phyloP scores from a whole-genome alignment of 805 yeast genomes.

The Tetrapisispora pingtungensis region DNA sequence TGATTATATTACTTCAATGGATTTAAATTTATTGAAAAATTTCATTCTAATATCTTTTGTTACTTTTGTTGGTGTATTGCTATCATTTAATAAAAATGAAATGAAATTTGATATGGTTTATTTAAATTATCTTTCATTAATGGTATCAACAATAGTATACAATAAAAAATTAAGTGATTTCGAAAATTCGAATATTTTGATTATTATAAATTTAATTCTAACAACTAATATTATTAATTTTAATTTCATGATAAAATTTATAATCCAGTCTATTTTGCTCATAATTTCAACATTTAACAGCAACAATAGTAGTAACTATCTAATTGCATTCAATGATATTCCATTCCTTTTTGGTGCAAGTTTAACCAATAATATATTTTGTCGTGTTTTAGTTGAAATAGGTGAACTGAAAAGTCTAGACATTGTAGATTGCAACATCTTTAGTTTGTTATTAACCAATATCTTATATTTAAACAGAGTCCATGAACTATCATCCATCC shows the following conservation, averaged over 20 bases:
- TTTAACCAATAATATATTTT: constrained; percentile 18
- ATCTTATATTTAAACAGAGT: constrained; percentile 20
- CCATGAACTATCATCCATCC: constrained; percentile 7
- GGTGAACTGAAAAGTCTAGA: constrained; percentile 32
- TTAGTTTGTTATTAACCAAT: constrained; percentile 31
- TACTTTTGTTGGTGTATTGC: background rate
- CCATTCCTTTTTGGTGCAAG: constrained; percentile 14
- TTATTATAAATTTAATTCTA: constrained; percentile 24
- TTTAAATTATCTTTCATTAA: constrained; percentile 27
- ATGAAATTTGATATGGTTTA: constrained; percentile 28
- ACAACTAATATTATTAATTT: constrained; percentile 23
- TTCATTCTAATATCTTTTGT: background rate
- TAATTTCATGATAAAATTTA: too few relatives aligned
- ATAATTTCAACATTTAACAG: too few relatives aligned
- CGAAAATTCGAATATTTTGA: background rate
- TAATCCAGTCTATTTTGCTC: too few relatives aligned
- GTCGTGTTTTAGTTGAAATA: constrained; percentile 19
- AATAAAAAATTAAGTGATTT: constrained; percentile 8
- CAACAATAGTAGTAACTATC: too few relatives aligned
- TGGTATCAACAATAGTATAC: constrained; percentile 23
- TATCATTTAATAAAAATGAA: background rate
- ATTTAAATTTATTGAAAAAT: background rate
- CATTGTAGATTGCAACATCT: constrained; percentile 30
- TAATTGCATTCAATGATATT: background rate
- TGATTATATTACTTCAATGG: background rate